phyloP scores from a whole-genome alignment of 345 rosid genomes.

The Lagerstroemia speciosa region DNA sequence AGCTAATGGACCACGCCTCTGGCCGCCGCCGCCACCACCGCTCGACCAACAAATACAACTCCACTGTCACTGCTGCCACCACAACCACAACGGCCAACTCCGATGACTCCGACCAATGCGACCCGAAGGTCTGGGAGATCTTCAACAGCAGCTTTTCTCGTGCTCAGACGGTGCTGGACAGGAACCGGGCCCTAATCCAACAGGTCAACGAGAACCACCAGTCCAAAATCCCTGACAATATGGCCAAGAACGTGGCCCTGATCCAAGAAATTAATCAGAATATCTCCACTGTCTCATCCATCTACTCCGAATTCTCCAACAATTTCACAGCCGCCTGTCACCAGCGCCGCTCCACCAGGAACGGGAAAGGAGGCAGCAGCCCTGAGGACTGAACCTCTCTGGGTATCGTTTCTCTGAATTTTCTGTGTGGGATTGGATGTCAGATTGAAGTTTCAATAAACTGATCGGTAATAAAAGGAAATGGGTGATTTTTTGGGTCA shows the following conservation, averaged over 20 bases:
- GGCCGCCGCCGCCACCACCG: conserved; percentile 12
- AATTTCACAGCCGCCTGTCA: conserved; percentile 40
- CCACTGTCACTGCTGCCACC: conserved; percentile 16
- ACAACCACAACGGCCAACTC: not conserved
- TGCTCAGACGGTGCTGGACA: conserved; percentile 72
- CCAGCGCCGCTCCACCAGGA: conserved; percentile 19
- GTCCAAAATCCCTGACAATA: conserved; percentile 60
- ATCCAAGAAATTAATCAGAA: conserved; percentile 82
- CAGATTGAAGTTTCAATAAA: not conserved
- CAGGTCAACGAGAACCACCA: conserved; percentile 89
- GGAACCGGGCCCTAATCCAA: conserved; percentile 67
- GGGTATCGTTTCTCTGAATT: not conserved
- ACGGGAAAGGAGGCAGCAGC: conserved; percentile 9
- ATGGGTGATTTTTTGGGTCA: not conserved
- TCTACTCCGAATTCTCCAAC: conserved; percentile 61
- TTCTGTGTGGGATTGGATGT: not conserved
- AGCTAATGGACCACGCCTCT: conserved; percentile 5
- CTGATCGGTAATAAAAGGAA: not conserved
- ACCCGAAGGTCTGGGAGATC: conserved; percentile 50
- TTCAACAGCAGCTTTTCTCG: conserved; percentile 45
- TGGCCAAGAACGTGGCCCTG: conserved; percentile 83
- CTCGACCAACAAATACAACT: conserved; percentile 7
- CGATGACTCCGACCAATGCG: conserved; percentile 24
- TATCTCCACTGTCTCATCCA: conserved; percentile 62
- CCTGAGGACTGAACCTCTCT: conserved; percentile 10